phyloP scores from a whole-genome alignment of 768 basidiomycete species.

The Chalciporus sphaerocephalus region DNA sequence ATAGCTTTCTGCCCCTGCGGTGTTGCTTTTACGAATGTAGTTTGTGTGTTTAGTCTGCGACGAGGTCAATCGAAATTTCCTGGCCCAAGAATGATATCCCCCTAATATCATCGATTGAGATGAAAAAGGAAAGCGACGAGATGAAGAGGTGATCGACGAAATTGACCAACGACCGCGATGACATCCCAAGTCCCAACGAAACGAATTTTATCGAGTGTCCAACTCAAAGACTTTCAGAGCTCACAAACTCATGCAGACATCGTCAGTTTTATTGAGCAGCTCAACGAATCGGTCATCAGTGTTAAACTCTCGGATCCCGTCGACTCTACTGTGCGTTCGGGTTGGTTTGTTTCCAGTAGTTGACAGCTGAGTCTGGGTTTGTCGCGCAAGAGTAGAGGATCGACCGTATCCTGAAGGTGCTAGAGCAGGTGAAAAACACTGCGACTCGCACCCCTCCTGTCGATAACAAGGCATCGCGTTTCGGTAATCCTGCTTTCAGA shows the following conservation, averaged over 20 bases:
- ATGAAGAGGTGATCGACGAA: neutral
- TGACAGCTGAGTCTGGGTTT: constrained; percentile 1
- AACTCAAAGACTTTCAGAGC: constrained; percentile 76
- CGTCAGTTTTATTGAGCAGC: constrained; percentile 61
- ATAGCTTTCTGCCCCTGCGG: no score
- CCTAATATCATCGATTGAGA: neutral
- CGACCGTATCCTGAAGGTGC: constrained; percentile 52
- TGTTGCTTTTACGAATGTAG: no score
- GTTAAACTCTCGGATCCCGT: constrained; percentile 70
- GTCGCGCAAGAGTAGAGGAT: constrained; percentile 49
- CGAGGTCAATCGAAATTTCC: no score
- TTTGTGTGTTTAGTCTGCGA: no score
- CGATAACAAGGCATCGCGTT: constrained; percentile 85
- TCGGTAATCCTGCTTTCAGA: constrained; percentile 96
- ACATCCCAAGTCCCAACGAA: constrained; percentile 57
- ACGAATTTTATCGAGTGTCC: constrained; percentile 68
- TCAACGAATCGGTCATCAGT: constrained; percentile 74
- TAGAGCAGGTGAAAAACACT: constrained; percentile 63
- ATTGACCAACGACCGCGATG: constrained; percentile 18
- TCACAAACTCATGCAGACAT: constrained; percentile 69
- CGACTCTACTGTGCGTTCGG: constrained; percentile 53
- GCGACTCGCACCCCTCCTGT: constrained; percentile 76
- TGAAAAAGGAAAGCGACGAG: neutral
- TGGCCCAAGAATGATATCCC: no score
- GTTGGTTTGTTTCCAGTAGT: neutral